phyloP scores from a whole-genome alignment of 345 rosid species.

The Gynandropsis gynandra region DNA sequence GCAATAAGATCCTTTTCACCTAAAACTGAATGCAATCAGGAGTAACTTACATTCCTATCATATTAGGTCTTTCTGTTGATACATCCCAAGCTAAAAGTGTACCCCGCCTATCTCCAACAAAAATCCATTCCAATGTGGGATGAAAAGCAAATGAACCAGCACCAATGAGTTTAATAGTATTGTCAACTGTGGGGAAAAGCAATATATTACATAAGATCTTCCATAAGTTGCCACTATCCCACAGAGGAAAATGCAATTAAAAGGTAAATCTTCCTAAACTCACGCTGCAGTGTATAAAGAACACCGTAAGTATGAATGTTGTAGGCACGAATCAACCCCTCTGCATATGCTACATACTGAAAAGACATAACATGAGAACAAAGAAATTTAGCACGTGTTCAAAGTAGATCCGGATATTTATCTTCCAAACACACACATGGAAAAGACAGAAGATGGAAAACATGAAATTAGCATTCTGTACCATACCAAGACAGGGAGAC shows the following conservation, averaged over 20 bases:
- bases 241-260: conserved; percentile 9
- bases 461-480: neutral
- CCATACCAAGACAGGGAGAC: conserved; percentile 87
- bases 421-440: neutral
- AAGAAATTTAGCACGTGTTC: conserved; percentile 1
- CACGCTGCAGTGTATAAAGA: conserved; percentile 81
- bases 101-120: conserved; percentile 97
- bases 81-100: conserved; percentile 98
- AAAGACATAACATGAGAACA: conserved; percentile 19
- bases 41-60: conserved; percentile 88
- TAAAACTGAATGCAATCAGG: neutral
- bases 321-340: conserved; percentile 94
- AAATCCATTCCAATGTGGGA: conserved; percentile 89
- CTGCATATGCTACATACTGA: conserved; percentile 98
- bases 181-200: conserved; percentile 59
- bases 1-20: neutral
- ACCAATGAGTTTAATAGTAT: conserved; percentile 86
- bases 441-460: neutral
- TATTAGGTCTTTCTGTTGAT: conserved; percentile 89
- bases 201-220: neutral
- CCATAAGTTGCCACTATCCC: conserved; percentile 9
- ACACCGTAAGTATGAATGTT: conserved; percentile 92
- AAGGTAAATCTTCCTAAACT: conserved; percentile 27
- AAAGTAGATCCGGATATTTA: conserved; percentile 10
- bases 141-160: conserved; percentile 96